phyloP scores from a whole-genome alignment of 2,329 filamentous ascomycete species.

The Pestalotiopsis sp. region DNA sequence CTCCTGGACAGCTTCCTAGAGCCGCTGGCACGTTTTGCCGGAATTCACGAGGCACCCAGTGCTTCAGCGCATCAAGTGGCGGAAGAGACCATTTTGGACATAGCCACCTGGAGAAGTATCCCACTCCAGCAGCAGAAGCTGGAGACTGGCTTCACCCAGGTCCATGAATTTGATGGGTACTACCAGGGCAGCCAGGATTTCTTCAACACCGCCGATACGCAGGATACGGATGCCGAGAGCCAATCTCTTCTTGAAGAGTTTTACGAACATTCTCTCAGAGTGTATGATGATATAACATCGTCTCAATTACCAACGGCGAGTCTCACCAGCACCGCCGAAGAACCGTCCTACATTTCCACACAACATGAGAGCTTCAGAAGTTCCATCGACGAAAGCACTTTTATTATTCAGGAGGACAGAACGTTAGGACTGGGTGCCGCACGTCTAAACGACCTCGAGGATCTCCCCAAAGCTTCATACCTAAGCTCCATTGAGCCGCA shows the following conservation, averaged over 20 bases:
- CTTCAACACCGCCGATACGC: conserved; percentile 47
- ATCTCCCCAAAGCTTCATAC: conserved; percentile 68
- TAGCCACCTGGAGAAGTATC: conserved; percentile 56
- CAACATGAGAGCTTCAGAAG: conserved; percentile 28
- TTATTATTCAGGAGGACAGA: conserved; percentile 17
- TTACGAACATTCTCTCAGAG: conserved; percentile 75
- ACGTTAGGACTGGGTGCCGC: conserved; percentile 30
- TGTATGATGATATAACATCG: conserved; percentile 67
- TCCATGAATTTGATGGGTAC: conserved; percentile 35
- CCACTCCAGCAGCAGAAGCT: conserved; percentile 48
- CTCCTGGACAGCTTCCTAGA: conserved; percentile 50
- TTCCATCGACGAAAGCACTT: conserved; percentile 27
- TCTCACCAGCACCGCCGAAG: conserved; percentile 24
- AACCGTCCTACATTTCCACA: conserved; percentile 40
- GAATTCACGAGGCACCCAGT: conserved; percentile 18
- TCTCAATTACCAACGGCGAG: conserved; percentile 52
- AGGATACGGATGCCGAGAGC: conserved; percentile 34
- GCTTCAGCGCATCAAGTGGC: conserved; percentile 22
- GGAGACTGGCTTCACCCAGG: conserved; percentile 55
- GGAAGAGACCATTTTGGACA: conserved; percentile 20
- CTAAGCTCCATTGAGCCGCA: conserved; percentile 72
- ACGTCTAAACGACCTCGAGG: conserved; percentile 64
- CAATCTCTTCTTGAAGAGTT: conserved; percentile 60
- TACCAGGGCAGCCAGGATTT: conserved; percentile 42
- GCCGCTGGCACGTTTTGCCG: conserved; percentile 41